phyloP scores from a whole-genome alignment of 306 rosid species.

The Vigna angularis region DNA sequence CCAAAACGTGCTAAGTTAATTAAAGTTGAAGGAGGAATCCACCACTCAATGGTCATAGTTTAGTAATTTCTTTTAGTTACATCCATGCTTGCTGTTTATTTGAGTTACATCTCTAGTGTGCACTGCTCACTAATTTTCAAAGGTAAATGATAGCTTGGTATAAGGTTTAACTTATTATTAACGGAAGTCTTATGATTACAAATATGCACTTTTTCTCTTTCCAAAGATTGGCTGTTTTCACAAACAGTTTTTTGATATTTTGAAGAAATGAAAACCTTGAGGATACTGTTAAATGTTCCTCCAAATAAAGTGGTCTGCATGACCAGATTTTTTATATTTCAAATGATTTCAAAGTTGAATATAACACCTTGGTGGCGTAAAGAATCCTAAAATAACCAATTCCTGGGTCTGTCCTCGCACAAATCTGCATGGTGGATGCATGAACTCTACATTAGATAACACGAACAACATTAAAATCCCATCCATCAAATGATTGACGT shows the following conservation, averaged over 20 bases:
- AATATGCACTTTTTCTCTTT: constrained; percentile 2
- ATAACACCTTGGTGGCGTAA: neutral
- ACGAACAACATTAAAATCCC: neutral
- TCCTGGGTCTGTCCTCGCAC: neutral
- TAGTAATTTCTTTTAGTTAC: neutral
- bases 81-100: neutral
- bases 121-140: neutral
- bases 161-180: neutral
- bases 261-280: constrained; percentile 5
- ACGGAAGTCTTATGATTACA: neutral
- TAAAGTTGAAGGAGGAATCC: neutral
- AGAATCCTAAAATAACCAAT: constrained; percentile 13
- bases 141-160: neutral
- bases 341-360: neutral
- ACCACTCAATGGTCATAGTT: neutral
- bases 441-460: neutral
- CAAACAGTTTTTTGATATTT: neutral
- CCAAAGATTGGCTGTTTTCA: neutral
- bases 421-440: constrained; percentile 3
- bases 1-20: neutral
- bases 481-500: constrained; percentile 7
- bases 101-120: neutral
- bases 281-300: constrained; percentile 3
- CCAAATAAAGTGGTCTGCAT: neutral
- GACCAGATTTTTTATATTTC: neutral